Conservation (phyloP, 257 asterid genomes). For the Solanum chaucha region DNA sequence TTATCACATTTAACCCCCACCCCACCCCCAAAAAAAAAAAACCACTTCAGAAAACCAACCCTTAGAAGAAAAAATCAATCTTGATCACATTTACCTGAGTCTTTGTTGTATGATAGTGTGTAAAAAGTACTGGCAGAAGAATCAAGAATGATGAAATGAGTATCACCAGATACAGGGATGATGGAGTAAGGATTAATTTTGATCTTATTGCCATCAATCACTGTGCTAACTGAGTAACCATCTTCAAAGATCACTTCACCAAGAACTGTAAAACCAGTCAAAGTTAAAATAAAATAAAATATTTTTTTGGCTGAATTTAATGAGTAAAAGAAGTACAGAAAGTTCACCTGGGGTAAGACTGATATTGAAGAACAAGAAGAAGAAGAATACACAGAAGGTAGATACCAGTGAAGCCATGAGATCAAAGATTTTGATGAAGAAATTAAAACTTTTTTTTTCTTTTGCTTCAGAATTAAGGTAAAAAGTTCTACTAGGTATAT, state of each 20-base stretch:
- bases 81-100: constrained; percentile 15
- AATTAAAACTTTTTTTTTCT: neutral
- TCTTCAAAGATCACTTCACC: constrained; percentile 42
- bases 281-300: neutral
- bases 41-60: neutral
- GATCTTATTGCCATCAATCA: constrained; percentile 61
- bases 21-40: too few relatives aligned
- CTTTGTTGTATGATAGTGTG: constrained; percentile 32
- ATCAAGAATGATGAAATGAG: constrained; percentile 65
- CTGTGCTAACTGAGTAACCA: constrained; percentile 73
- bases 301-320: neutral
- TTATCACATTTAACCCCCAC: neutral
- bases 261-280: constrained; percentile 16
- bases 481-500: neutral
- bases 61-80: neutral
- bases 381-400: constrained; percentile 1
- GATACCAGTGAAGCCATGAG: constrained; percentile 3
- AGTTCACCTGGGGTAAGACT: constrained; percentile 25
- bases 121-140: constrained; percentile 50
- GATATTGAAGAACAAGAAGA: constrained; percentile 14
- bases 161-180: constrained; percentile 36
- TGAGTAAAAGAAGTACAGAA: neutral
- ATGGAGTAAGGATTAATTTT: constrained; percentile 43
- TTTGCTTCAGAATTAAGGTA: neutral
- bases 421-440: neutral